A percentile compares a stretch with the other conserved stretches of the same genome.
These are phyloP conservation scores for Larix kaempferi DNA, from an alignment of 75 land plant genomes.

Conservation along the genomic window DNA sequence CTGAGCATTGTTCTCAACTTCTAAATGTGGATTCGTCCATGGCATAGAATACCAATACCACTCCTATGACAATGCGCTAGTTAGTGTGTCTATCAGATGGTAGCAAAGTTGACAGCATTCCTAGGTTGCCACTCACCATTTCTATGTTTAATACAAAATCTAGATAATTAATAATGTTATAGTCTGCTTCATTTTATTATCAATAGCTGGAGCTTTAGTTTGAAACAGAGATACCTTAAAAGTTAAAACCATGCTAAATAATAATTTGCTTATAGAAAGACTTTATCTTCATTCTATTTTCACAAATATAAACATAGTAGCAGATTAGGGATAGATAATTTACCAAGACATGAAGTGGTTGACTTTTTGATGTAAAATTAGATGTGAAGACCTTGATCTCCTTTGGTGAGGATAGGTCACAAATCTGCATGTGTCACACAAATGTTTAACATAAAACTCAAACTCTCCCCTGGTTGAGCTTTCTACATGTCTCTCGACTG, in stretches of 20 bases:
- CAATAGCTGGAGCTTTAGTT: not conserved
- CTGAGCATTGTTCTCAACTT: too few relatives aligned
- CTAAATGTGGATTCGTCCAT: too few relatives aligned
- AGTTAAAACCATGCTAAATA: not conserved
- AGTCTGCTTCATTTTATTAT: not conserved
- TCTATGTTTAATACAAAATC: too few relatives aligned
- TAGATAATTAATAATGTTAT: not conserved
- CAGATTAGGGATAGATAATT: constrained; percentile 3
- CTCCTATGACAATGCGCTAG: too few relatives aligned
- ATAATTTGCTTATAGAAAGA: not conserved
- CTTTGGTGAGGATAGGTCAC: constrained; percentile 88
- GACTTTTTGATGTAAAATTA: constrained; percentile 39
- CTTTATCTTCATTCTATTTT: not conserved
- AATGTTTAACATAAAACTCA: not conserved
- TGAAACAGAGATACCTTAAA: not conserved
- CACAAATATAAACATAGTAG: not conserved
- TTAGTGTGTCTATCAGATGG: too few relatives aligned
- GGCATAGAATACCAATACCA: too few relatives aligned
- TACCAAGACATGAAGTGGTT: constrained; percentile 89
- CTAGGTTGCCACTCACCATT: too few relatives aligned
- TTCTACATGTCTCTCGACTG: not conserved
- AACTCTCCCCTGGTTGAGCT: not conserved
- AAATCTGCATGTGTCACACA: constrained; percentile 53
- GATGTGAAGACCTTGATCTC: constrained; percentile 72
- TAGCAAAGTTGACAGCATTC: too few relatives aligned